Percentiles rank a stretch among this genome's conserved stretches.
Evolutionary conservation across 345 rosid genomes (phyloP).

Genomic region (Salix brachista): DNA sequence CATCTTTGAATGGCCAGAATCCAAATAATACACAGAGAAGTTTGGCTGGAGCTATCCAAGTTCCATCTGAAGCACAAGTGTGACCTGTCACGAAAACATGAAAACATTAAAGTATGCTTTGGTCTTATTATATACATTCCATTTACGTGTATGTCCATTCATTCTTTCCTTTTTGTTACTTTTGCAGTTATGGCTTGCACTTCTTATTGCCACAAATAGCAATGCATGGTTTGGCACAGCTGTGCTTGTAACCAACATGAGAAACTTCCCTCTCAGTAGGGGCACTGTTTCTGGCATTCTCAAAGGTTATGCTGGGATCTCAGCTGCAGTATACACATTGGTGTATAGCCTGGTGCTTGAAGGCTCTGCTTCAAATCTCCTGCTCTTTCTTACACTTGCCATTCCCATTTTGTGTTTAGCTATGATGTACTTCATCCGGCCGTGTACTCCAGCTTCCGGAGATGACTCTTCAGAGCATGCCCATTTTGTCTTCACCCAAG

Average conservation of each 20-base stretch:
- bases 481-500: conserved; percentile 54
- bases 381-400: conserved; percentile 53
- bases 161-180: not conserved
- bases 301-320: conserved; percentile 61
- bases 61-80: too few species aligned
- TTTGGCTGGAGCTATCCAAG: too few species aligned
- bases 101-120: too few species aligned
- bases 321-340: conserved; percentile 64
- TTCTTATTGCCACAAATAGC: conserved; percentile 56
- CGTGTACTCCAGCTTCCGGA: conserved; percentile 54
- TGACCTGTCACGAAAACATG: too few species aligned
- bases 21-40: too few species aligned
- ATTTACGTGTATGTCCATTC: too few species aligned
- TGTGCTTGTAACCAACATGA: conserved; percentile 64
- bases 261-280: conserved; percentile 61
- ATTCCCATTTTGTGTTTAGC: conserved; percentile 52
- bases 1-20: too few species aligned
- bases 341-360: conserved; percentile 45
- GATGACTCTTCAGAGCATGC: conserved; percentile 41
- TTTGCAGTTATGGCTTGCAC: conserved; percentile 60
- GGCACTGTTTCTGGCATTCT: conserved; percentile 67
- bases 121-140: too few species aligned
- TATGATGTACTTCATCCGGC: conserved; percentile 52
- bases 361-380: conserved; percentile 56
- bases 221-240: conserved; percentile 67